Evolutionary conservation across 164 flowering plant species (phyloP), one percentile per base, ranked within the genome.

Genomic region (Protea cynaroides): DNA sequence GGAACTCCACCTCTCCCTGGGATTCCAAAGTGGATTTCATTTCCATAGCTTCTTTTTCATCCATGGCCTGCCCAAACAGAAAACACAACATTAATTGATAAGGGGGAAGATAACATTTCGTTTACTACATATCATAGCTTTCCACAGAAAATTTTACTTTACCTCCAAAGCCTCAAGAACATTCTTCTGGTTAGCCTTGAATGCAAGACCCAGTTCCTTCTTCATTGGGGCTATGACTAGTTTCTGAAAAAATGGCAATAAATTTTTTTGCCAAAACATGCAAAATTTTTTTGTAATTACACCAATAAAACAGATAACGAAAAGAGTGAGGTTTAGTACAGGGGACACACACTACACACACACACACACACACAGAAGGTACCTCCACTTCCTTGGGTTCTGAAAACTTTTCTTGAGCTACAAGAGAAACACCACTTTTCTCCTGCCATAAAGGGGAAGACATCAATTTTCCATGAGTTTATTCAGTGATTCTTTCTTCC

Each of bases 151-250:
- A 12, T 36, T 22, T 0, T 29, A 21, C 17, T 1, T 52, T 87
- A 92, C 94, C 94, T 86, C 89, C 70, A 86, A 64, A 15, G 94
- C 86, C 75, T 87, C 87, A 71, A 81, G 79, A 40, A 87, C 82
- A 67, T 59, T 87, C 81, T 80, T 87, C 62, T 86, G 94, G 69
- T 63, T 72, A 50, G 85, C 87, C 78, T 81, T 87, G 66, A 87
- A 87, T 44, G 90, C 89, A 73, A 84, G 88, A 54, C 90, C 94
- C 18, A 87, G 72, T 61, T 86, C 90, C 62, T 84, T 83, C 65
- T 86, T 87, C 47, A 80, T 83, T 19, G 90, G 89, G 54, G 82
- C 54, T 43, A 87, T 85, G 43, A 81, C 80, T 60, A 86, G 64
- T 83, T 83, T 82, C 89, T 86, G 86, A 34, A 69, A 68, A 37